phyloP scores from a whole-genome alignment of 2,329 filamentous ascomycete species.

The Penicillium sp. region DNA sequence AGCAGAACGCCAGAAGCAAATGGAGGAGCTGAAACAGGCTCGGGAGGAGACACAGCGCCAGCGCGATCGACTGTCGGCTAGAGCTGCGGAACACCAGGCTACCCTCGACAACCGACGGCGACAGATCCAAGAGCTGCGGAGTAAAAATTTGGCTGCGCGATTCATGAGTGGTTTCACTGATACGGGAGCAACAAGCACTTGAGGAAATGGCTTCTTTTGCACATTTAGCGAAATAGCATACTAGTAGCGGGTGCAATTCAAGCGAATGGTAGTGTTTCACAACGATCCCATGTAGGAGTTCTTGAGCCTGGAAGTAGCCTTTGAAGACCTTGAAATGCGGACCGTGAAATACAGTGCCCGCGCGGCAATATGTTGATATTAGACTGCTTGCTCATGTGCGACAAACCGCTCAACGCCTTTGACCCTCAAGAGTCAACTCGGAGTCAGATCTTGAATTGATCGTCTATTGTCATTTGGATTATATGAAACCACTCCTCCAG shows the following conservation, averaged over 20 bases:
- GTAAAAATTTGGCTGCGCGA: not conserved
- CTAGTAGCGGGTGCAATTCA: not conserved
- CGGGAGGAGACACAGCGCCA: conserved; percentile 56
- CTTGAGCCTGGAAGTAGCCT: too few species aligned
- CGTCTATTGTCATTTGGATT: too few species aligned
- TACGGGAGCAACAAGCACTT: not conserved
- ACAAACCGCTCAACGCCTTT: too few species aligned
- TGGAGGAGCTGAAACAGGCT: conserved; percentile 69
- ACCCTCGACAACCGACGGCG: not conserved
- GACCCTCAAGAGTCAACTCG: too few species aligned
- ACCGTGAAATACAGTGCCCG: too few species aligned
- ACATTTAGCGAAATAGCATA: not conserved
- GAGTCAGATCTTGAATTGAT: too few species aligned
- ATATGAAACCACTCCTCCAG: too few species aligned
- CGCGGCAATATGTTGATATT: too few species aligned
- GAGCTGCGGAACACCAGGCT: conserved; percentile 1
- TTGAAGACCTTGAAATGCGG: too few species aligned
- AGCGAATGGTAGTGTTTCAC: not conserved
- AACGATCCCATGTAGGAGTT: too few species aligned
- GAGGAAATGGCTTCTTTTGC: not conserved
- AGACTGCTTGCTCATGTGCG: too few species aligned
- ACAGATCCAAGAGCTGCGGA: conserved; percentile 2
- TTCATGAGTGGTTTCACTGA: not conserved
- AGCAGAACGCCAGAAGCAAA: conserved; percentile 65
- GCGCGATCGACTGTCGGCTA: not conserved